A percentile compares a stretch with the other conserved stretches of the same genome.
These are phyloP conservation scores for Lagenidium sp. DNA, from an alignment of 352 stramenopile genomes.

Conservation along the genomic window DNA sequence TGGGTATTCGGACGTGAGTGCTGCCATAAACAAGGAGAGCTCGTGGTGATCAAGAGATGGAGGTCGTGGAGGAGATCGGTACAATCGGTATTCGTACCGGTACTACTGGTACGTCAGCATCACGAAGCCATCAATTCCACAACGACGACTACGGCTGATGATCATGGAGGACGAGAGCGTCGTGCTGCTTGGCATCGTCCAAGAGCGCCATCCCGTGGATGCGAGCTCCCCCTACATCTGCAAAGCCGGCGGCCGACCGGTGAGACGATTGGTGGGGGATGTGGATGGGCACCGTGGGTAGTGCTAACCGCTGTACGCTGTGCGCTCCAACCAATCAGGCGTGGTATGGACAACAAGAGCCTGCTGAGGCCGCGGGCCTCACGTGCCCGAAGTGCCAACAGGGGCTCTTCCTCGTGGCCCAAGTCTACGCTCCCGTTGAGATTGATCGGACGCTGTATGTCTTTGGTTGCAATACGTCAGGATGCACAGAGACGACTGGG, in stretches of 20 bases:
- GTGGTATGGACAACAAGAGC: constrained; percentile 2
- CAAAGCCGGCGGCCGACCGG: constrained; percentile 69
- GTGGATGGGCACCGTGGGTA: background rate
- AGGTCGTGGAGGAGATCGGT: no score
- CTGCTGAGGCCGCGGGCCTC: constrained; percentile 22
- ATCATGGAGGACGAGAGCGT: constrained; percentile 46
- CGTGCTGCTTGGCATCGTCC: constrained; percentile 61
- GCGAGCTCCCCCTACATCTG: constrained; percentile 56
- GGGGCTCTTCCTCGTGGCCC: constrained; percentile 52
- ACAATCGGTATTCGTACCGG: constrained; percentile 6
- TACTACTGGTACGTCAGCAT: background rate
- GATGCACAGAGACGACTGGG: constrained; percentile 43
- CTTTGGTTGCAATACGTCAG: constrained; percentile 79
- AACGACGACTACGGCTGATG: background rate
- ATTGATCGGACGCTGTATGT: constrained; percentile 69
- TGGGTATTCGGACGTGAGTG: constrained; percentile 22
- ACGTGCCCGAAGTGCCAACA: constrained; percentile 52
- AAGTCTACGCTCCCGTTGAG: constrained; percentile 72
- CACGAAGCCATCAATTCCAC: background rate
- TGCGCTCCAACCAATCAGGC: no score
- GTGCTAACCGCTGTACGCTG: no score
- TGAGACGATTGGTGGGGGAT: constrained; percentile 15
- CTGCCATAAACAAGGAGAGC: no score
- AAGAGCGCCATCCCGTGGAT: constrained; percentile 58
- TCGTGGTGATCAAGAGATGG: no score